Percentiles rank a stretch among this genome's conserved stretches.
phyloP scores from a whole-genome alignment of 176 grass and related monocot species.

The Carex kokanica region DNA sequence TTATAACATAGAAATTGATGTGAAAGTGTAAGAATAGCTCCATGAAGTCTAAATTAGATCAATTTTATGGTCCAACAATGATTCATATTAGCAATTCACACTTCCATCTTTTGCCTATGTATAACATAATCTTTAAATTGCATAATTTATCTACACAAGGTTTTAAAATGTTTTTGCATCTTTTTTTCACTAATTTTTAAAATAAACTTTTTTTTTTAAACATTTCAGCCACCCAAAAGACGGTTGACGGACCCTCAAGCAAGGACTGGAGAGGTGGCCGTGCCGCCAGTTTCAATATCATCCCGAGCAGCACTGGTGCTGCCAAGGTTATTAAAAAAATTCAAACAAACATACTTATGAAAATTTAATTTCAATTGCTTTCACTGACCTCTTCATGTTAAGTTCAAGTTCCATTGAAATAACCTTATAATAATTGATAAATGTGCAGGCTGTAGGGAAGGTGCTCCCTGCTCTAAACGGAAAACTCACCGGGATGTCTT shows the following conservation, averaged over 20 bases:
- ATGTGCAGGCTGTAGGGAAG: constrained; percentile 58
- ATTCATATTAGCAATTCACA: background rate
- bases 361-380: background rate
- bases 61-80: too few species aligned
- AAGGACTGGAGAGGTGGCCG: constrained; percentile 93
- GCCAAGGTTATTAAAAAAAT: constrained; percentile 49
- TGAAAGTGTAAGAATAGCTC: background rate
- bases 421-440: background rate
- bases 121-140: background rate
- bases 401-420: background rate
- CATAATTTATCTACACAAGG: background rate
- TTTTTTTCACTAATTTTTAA: background rate
- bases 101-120: background rate
- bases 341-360: background rate
- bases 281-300: constrained; percentile 85
- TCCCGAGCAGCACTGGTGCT: constrained; percentile 80
- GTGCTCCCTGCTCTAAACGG: constrained; percentile 71
- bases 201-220: background rate
- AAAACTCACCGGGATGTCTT: constrained; percentile 75
- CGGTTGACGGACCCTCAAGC: constrained; percentile 68
- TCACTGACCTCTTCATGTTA: background rate
- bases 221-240: constrained; percentile 68
- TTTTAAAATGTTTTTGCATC: background rate
- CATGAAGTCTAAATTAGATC: too few species aligned
- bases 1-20: background rate